Evolutionary conservation across 2,329 filamentous ascomycete species (phyloP).

Genomic region (Cercospora sojina): DNA sequence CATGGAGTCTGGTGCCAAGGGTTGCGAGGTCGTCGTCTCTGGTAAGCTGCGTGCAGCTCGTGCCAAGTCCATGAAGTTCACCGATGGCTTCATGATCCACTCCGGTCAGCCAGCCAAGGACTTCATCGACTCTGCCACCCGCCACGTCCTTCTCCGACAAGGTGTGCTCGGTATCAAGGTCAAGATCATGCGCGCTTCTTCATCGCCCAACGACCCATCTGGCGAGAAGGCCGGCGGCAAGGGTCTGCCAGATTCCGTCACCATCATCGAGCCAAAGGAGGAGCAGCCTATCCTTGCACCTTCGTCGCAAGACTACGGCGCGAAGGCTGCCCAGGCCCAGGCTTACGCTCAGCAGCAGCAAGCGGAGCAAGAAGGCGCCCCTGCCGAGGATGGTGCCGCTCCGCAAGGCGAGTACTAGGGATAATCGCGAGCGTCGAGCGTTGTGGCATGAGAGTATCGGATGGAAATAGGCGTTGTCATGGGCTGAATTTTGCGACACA

Average conservation of each 20-base stretch:
- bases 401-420: slow-evolving; percentile 18
- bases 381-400: slow-evolving; percentile 27
- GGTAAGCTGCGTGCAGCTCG: slow-evolving; percentile 98
- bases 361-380: slow-evolving; percentile 34
- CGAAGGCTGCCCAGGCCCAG: slow-evolving; percentile 74
- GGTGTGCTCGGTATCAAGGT: slow-evolving; percentile 99
- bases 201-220: slow-evolving; percentile 70
- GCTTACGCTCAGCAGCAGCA: slow-evolving; percentile 59
- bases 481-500: neutral
- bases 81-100: slow-evolving; percentile 99
- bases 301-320: slow-evolving; percentile 97
- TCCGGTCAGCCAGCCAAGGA: slow-evolving; percentile 99
- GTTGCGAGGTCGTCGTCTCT: slow-evolving; percentile 98
- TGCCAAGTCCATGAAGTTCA: slow-evolving; percentile 99
- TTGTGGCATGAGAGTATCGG: slow-evolving; percentile 6
- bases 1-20: slow-evolving; percentile 99
- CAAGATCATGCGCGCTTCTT: slow-evolving; percentile 99
- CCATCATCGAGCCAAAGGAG: slow-evolving; percentile 99
- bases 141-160: slow-evolving; percentile 99
- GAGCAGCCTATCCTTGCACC: slow-evolving; percentile 93
- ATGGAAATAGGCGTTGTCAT: slow-evolving; percentile 2
- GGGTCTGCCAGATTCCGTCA: slow-evolving; percentile 96
- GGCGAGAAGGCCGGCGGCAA: slow-evolving; percentile 98
- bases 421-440: slow-evolving; percentile 2
- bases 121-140: slow-evolving; percentile 98